Evolutionary conservation across 345 rosid species (phyloP).

Genomic region (Heritiera littoralis): DNA sequence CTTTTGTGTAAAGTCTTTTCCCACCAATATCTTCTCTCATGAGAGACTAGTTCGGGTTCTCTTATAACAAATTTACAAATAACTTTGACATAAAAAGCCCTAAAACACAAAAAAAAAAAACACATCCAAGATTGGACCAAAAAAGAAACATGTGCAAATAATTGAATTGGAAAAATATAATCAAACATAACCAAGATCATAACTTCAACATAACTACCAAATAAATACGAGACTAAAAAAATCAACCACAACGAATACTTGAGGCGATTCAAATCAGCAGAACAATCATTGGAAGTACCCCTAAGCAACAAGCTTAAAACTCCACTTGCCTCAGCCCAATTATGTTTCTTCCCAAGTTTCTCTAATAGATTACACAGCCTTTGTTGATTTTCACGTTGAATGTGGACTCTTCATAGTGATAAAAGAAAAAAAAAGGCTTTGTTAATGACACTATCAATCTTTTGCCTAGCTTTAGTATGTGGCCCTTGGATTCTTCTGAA

Average conservation of each 20-base stretch:
- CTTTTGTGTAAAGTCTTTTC: neutral
- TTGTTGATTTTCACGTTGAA: conserved; percentile 45
- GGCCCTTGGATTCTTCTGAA: neutral
- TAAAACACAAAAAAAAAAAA: neutral
- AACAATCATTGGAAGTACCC: conserved; percentile 50
- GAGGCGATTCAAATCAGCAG: conserved; percentile 50
- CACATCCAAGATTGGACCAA: neutral
- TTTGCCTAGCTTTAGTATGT: conserved; percentile 26
- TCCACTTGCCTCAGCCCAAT: conserved; percentile 71
- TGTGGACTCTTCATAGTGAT: conserved; percentile 24
- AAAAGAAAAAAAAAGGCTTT: conserved; percentile 60
- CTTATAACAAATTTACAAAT: neutral
- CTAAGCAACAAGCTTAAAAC: conserved; percentile 57
- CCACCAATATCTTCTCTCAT: neutral
- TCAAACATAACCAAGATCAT: neutral
- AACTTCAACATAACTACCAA: conserved; percentile 6
- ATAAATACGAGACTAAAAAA: neutral
- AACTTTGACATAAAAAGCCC: neutral
- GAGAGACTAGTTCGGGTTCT: neutral
- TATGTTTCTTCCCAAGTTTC: conserved; percentile 49
- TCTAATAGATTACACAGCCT: conserved; percentile 41
- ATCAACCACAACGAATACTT: conserved; percentile 55
- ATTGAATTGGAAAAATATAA: neutral
- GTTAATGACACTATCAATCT: conserved; percentile 39
- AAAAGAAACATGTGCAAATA: neutral